Percentiles rank a stretch among this genome's conserved stretches.
phyloP scores from a whole-genome alignment of 768 basidiomycete species.

The Auriscalpium vulgare region DNA sequence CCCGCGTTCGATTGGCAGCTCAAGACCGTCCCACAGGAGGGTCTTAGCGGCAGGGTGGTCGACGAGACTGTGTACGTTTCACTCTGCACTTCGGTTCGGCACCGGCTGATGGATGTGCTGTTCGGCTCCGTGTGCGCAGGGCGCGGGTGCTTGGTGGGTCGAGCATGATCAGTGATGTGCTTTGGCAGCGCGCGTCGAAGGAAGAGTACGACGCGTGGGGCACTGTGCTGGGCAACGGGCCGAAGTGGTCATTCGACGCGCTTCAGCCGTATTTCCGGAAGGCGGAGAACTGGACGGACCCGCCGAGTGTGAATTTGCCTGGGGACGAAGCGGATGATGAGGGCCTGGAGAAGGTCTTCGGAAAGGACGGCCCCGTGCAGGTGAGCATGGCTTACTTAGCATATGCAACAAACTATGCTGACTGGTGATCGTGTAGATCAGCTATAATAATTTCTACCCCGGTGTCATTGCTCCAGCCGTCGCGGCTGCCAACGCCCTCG shows the following conservation, averaged over 20 bases:
- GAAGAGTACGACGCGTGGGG: slow-evolving; percentile 14
- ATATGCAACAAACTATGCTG: not conserved
- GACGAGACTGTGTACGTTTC: slow-evolving; percentile 7
- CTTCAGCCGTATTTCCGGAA: slow-evolving; percentile 11
- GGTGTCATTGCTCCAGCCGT: slow-evolving; percentile 9
- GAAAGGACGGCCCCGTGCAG: slow-evolving; percentile 8
- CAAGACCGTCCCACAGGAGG: slow-evolving; percentile 12
- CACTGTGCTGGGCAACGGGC: slow-evolving; percentile 8
- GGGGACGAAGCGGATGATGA: slow-evolving; percentile 2
- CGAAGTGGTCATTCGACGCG: slow-evolving; percentile 8
- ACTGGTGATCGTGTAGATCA: not conserved
- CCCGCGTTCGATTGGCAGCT: slow-evolving; percentile 8
- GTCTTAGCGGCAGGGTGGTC: slow-evolving; percentile 8
- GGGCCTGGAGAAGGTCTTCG: not conserved
- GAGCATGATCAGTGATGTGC: slow-evolving; percentile 14
- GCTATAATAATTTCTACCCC: slow-evolving; percentile 13
- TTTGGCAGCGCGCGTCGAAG: slow-evolving; percentile 13
- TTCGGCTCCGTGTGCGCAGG: not conserved
- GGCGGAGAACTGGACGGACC: slow-evolving; percentile 13
- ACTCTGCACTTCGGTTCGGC: not conserved
- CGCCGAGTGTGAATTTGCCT: slow-evolving; percentile 5
- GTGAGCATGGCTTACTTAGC: not conserved
- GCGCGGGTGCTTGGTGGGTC: slow-evolving; percentile 11
- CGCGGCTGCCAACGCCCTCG: slow-evolving; percentile 9
- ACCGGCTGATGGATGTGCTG: not conserved